These are phyloP conservation scores for Phialophora verrucosa DNA, from an alignment of 2,329 filamentous ascomycete genomes.

Conservation along the genomic window DNA sequence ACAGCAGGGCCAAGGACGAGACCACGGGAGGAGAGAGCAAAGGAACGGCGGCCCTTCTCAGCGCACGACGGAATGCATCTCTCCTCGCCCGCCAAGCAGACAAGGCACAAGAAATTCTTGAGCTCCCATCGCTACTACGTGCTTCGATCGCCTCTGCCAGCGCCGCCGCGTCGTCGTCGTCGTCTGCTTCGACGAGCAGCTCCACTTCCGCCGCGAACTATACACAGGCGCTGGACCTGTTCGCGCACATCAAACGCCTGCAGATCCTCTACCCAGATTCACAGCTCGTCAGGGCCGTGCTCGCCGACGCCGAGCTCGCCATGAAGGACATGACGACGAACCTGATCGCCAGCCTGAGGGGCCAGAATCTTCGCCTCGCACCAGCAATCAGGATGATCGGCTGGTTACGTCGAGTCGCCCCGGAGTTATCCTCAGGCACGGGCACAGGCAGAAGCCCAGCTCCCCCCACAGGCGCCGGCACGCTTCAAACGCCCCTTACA, in stretches of 20 bases:
- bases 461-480: neutral
- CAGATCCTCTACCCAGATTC: constrained; percentile 82
- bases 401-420: constrained; percentile 85
- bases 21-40: constrained; percentile 47
- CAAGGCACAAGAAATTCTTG: constrained; percentile 85
- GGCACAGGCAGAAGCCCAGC: neutral
- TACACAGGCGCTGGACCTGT: constrained; percentile 85
- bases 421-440: constrained; percentile 67
- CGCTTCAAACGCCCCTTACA: neutral
- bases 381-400: constrained; percentile 88
- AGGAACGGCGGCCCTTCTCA: constrained; percentile 69
- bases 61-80: constrained; percentile 76
- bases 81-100: constrained; percentile 86
- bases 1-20: constrained; percentile 66
- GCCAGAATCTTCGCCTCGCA: constrained; percentile 77
- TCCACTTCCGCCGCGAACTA: constrained; percentile 67
- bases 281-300: constrained; percentile 73
- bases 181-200: constrained; percentile 44
- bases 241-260: constrained; percentile 89
- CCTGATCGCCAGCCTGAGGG: constrained; percentile 76
- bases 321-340: constrained; percentile 89
- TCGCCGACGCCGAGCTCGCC: constrained; percentile 77
- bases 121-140: constrained; percentile 82
- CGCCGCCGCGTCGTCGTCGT: constrained; percentile 18
- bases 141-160: constrained; percentile 65